Base-by-base conservation (phyloP, 371 early-diverging fungal genomes). In the Mucor velutinosus region DNA sequence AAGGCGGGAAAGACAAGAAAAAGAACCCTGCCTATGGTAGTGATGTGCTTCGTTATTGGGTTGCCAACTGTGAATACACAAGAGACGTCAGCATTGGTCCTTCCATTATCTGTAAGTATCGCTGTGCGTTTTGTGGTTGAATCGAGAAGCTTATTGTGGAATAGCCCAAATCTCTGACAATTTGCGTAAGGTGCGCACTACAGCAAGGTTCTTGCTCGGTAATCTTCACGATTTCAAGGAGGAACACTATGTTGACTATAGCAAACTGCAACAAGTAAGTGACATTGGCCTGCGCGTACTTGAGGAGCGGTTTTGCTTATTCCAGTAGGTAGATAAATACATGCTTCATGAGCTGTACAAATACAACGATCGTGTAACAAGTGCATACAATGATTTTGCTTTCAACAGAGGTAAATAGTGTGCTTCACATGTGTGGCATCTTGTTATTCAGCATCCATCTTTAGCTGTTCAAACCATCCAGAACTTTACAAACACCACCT, bases 21-120 rank as follows among this genome's bases (percentile, higher is more conserved):
- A 83, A 85, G 57, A 76, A 87, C 32, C 92, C 93, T n/a, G 90
- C 94, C 0, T 91, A 93, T 71, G 97, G 96, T 39, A 89, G 88
- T 5, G 97, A 96, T 75, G 86, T 91, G 12, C 78, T 96, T 58
- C 88, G 96, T 35, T 76, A 94, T 41, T 93, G 94, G 91, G 91
- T 93, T 5, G 94, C 94, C 4, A 91, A 90, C 7, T 88, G 94
- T 55, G 94, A 96, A 74, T 93, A 92, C 66, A 89, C 91, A 11
- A 80, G 83, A 64, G 95, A 96, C 68, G 87, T 95, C 25, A 78
- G 85, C 27, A 87, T 96, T 59, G 94, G 95, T 0, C 86, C 86
- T 43, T 81, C 83, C 5, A 80, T 94, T 19, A 79, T 94, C 64
- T 76, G 84, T 84, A 79, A 65, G 69, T 56, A 37, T 35, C 30